Evolutionary conservation across 1,139 yeast genomes (phyloP).

Genomic region (Kurtzmaniella quercitrusa): DNA sequence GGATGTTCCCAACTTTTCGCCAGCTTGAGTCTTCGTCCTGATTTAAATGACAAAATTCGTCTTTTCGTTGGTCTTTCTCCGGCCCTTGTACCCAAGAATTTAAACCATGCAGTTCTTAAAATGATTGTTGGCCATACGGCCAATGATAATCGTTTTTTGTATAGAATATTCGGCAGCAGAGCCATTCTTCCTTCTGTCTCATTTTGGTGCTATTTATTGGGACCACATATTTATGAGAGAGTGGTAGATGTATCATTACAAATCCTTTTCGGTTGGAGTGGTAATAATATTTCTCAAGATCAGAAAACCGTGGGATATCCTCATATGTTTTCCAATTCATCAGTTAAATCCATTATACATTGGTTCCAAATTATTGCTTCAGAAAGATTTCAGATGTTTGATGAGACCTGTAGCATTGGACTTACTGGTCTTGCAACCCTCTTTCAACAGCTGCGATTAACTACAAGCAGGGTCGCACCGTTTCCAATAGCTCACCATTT

Average conservation of each 20-base stretch:
- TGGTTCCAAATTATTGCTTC: slow-evolving; percentile 46
- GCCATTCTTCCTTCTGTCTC: slow-evolving; percentile 45
- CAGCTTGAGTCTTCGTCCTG: slow-evolving; percentile 35
- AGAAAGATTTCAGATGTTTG: slow-evolving; percentile 44
- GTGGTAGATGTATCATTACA: slow-evolving; percentile 36
- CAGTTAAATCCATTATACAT: slow-evolving; percentile 43
- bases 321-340: slow-evolving; percentile 45
- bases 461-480: slow-evolving; percentile 52
- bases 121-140: slow-evolving; percentile 37
- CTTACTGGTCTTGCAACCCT: slow-evolving; percentile 19
- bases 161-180: slow-evolving; percentile 36
- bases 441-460: slow-evolving; percentile 20
- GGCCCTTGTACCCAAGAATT: slow-evolving; percentile 40
- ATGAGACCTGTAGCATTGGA: slow-evolving; percentile 34
- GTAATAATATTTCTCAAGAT: slow-evolving; percentile 25
- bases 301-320: slow-evolving; percentile 44
- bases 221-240: slow-evolving; percentile 28
- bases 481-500: slow-evolving; percentile 45
- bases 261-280: slow-evolving; percentile 41
- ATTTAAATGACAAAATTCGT: slow-evolving; percentile 28
- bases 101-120: slow-evolving; percentile 34
- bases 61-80: slow-evolving; percentile 43
- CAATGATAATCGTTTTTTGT: slow-evolving; percentile 27
- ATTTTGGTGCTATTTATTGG: slow-evolving; percentile 41
- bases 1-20: slow-evolving; percentile 47